Evolutionary conservation across 306 rosid species (phyloP), one percentile per base, ranked within the genome.

Genomic region (Chamaecrista fasciculata): DNA sequence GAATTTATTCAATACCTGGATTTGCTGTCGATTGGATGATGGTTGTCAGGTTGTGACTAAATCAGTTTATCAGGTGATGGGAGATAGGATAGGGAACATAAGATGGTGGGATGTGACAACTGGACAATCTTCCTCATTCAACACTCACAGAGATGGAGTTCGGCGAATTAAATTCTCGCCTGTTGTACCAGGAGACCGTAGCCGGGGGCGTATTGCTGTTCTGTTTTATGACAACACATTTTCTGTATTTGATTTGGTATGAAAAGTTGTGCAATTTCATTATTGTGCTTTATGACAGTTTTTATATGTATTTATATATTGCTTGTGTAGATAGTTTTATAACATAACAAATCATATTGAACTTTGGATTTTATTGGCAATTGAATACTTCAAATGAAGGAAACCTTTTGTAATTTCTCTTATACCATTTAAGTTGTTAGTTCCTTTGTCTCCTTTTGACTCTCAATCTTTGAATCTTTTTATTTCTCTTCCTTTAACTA

Each of bases 91-190:
- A 1, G 99, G 99, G 53, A 86, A 84, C 73, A 89, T 94, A 67
- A 82, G 99, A 71, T 94, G 99, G 99, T 94, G 99, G 99, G 99
- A 94, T 79, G 96, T 94, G 75, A 81, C 81, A 47, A 91, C 92
- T 63, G 99, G 99, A 56, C 82, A 94, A 36, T 94, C 99, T 64
- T 94, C 99, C 65, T 91, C 97, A 59, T 94, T 94, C 86, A 85
- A 81, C 78, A 94, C 99, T 69, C 97, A 89, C 66, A 91, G 86
- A 69, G 99, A 94, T 40, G 99, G 99, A 84, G 91, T 94, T 76
- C 87, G 96, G 47, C 84, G 97, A 25, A 91, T 94, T 76, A 94
- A 87, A 78, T 94, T 94, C 83, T 88, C 99, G 42, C 99, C 99
- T 69, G 82, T 88, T 69, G 97, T 89, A 58, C 67, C 91, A 11